These are phyloP conservation scores for Blastobotrys mokoenaii DNA, from an alignment of 805 yeast genomes.

Conservation along the genomic window DNA sequence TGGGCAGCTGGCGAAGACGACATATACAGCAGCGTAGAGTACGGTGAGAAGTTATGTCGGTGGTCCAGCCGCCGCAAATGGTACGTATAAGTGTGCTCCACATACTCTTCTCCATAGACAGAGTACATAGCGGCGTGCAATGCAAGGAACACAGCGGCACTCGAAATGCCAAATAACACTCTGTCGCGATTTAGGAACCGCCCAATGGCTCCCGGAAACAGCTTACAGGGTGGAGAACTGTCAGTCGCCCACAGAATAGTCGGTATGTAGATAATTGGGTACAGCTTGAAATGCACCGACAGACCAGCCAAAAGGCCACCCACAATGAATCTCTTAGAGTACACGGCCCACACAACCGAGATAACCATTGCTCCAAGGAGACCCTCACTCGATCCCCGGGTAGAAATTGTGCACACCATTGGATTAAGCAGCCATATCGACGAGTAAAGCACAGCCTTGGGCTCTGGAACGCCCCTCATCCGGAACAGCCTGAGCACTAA, in stretches of 20 bases:
- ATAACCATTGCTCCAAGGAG: conserved; percentile 71
- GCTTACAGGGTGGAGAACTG: conserved; percentile 4
- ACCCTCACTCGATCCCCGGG: conserved; percentile 92
- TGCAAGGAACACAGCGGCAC: conserved; percentile 36
- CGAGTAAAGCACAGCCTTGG: conserved; percentile 36
- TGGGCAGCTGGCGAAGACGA: conserved; percentile 32
- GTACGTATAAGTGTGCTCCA: conserved; percentile 72
- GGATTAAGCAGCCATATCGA: conserved; percentile 87
- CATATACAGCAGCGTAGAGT: conserved; percentile 56
- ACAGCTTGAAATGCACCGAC: conserved; percentile 82
- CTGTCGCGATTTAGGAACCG: conserved; percentile 36
- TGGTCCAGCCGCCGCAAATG: conserved; percentile 83
- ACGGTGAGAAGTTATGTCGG: conserved; percentile 88
- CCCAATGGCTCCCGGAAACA: no score
- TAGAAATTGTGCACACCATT: conserved; percentile 86
- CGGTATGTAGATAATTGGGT: conserved; percentile 85
- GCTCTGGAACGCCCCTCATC: conserved; percentile 21
- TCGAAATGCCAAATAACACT: conserved; percentile 33
- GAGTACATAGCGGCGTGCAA: conserved; percentile 55
- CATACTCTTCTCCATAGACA: conserved; percentile 64
- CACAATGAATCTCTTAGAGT: conserved; percentile 31
- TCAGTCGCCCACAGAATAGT: conserved; percentile 45
- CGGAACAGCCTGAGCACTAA: conserved; percentile 40
- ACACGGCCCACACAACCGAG: conserved; percentile 41
- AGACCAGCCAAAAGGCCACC: conserved; percentile 52